Evolutionary conservation across 805 yeast species (phyloP), one percentile per base, ranked within the genome.

Genomic region (Martiniozyma abietophila): DNA sequence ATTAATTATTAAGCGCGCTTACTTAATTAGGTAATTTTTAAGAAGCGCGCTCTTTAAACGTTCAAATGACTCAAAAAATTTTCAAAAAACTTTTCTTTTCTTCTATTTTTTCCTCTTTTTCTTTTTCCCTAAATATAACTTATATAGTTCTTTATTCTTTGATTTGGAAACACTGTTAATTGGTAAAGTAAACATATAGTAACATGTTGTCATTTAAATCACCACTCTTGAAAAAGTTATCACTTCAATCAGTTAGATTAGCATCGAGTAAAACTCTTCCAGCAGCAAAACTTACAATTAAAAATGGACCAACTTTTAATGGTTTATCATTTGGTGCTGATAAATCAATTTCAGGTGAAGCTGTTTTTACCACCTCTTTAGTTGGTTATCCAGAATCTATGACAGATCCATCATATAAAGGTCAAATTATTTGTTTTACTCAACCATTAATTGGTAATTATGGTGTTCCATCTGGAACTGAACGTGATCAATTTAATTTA

Each of bases 351-450:
- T 78, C 94, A 40, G 99, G 99, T 44, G 99, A 92, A 61, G 95
- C 96, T 20, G 98, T 94, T 29, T 92, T 92, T 67, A 85, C 96
- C 31, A 94, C 99, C 22, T 92, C 96, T 6, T 69, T 94, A 59
- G 98, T 92, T 9, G 99, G 98, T 14, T 92, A 92, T 61, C 97
- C 98, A 12, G 98, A 92, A 63, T 78, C 96, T 34, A 75, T 92
- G 60, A 86, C 98, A 26, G 98, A 92, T 63, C 98, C 98, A 41
- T 92, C 97, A 29, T 92, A 92, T 62, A 88, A 83, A 56, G 98
- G 98, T 44, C 98, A 92, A 65, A 89, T 92, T 54, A 67, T 92
- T 58, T 96, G 92, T 44, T 82, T 92, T 61, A 92, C 98, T 35
- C 92, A 78, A 61, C 98, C 98, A 18, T 69, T 92, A 50, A 95